Evolutionary conservation across 2,329 filamentous ascomycete genomes (phyloP), one percentile per base, ranked within the genome.

Genomic region (Furcasterigmium sp.): DNA sequence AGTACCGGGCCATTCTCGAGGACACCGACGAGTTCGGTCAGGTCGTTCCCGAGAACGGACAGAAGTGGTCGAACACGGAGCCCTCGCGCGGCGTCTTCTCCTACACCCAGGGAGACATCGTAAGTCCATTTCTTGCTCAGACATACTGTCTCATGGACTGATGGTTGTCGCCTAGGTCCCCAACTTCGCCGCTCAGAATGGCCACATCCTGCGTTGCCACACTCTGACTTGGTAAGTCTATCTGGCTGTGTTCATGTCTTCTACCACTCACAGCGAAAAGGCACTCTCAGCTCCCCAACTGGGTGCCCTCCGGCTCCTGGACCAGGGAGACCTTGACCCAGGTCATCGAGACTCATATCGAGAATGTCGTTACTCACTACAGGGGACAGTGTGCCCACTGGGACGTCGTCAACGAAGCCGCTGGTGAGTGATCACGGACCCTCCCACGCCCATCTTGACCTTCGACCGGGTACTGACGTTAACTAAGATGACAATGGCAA

Each of bases 21-120:
- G 39, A 47, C 30, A 42, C 36, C 14, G 20, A 26, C 19, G 28
- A 44, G 30, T 85, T 84, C 52, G 80, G 79, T 15, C 73, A 80
- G 52, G 70, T 80, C 17, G 83, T 80, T 0, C 76, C 79, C 0
- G 75, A 73, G 42, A 84, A 84, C 56, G 70, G 73, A 17, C 73
- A 78, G 53, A 70, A 77, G 52, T 85, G 77, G 78, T 68, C 78
- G 44, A 70, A 73, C 54, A 78, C 68, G 30, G 80, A 85, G 60
- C 78, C 78, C 3, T 53, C 69, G 37, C 73, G 69, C 28, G 70
- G 69, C 40, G 29, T 34, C 14, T 46, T 46, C 37, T 34, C 46
- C 5, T 50, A 41, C 37, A 39, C 46, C 5, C 39, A 20, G 10
- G 48, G 46, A 17, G 46, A 50, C 14, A 43, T 48, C 7, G 48